These are phyloP conservation scores for Angomonas ambiguus DNA, from an alignment of 208 protist genomes.

Conservation along the genomic window DNA sequence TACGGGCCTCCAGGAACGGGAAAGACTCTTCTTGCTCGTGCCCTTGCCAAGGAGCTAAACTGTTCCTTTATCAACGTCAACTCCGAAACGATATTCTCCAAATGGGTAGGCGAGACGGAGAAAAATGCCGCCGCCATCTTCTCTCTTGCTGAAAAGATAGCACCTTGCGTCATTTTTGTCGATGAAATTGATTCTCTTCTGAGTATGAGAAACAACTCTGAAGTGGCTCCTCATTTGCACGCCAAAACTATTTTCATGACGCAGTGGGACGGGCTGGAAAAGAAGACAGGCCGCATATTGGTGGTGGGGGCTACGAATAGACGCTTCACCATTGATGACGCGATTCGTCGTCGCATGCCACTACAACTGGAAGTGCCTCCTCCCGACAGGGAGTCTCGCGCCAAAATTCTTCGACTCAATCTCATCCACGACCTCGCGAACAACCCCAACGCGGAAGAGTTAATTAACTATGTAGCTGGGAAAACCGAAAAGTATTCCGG, in stretches of 20 bases:
- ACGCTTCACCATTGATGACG: constrained; percentile 87
- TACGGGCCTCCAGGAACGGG: constrained; percentile 99
- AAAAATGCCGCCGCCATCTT: constrained; percentile 92
- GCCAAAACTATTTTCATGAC: constrained; percentile 92
- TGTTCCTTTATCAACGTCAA: constrained; percentile 99
- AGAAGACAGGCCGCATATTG: constrained; percentile 49
- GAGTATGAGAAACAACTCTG: constrained; percentile 56
- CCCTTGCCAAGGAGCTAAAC: constrained; percentile 98
- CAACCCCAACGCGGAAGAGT: constrained; percentile 35
- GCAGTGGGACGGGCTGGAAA: constrained; percentile 83
- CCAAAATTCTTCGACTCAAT: constrained; percentile 78
- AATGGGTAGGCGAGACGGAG: constrained; percentile 96
- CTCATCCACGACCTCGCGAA: constrained; percentile 53
- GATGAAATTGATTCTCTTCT: constrained; percentile 92
- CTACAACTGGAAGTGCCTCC: constrained; percentile 77
- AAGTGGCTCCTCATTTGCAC: constrained; percentile 64
- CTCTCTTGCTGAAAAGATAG: constrained; percentile 71
- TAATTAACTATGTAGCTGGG: constrained; percentile 73
- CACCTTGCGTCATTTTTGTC: constrained; percentile 88
- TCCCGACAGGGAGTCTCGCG: constrained; percentile 46
- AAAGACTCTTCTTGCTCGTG: constrained; percentile 98
- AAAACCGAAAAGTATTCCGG: constrained; percentile 87
- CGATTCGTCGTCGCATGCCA: constrained; percentile 87
- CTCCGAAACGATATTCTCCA: constrained; percentile 79
- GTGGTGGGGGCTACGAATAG: constrained; percentile 91